Conservation (phyloP, 192 early-diverging fungal genomes). For the Backusella luteola region DNA sequence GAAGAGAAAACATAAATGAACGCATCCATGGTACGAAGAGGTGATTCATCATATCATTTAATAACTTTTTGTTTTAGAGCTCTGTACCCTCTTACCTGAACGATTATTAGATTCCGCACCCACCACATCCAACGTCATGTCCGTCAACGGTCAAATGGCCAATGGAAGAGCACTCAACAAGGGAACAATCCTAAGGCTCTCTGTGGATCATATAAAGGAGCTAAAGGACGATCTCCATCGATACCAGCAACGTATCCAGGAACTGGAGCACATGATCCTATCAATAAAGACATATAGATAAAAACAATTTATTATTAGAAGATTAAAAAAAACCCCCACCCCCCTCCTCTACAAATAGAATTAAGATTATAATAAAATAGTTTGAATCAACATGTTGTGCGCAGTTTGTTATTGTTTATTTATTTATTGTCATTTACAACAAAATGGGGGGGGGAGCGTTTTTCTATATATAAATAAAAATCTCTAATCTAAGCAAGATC, state of each 20-base stretch:
- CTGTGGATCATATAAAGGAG: conserved; percentile 38
- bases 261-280: conserved; percentile 29
- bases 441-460: background rate
- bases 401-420: too few species aligned
- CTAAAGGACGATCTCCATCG: conserved; percentile 20
- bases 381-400: background rate
- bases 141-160: conserved; percentile 2
- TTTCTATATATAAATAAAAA: background rate
- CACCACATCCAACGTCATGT: conserved; percentile 28
- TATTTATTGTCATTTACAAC: background rate
- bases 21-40: conserved; percentile 19
- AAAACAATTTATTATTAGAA: background rate
- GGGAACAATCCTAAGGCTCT: conserved; percentile 32
- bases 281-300: background rate
- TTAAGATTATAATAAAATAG: background rate
- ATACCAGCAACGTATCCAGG: conserved; percentile 25
- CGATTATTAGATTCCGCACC: conserved; percentile 31
- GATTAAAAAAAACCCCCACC: too few species aligned
- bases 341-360: conserved; percentile 9
- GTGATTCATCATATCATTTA: too few species aligned
- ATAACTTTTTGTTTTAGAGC: conserved; percentile 10
- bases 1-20: conserved; percentile 31
- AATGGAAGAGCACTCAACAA: conserved; percentile 34
- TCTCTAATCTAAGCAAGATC: background rate
- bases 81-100: conserved; percentile 32